Percentiles rank a stretch among this genome's conserved stretches.
Evolutionary conservation across 257 asterid species (phyloP).

Genomic region (Leptodermis oblonga): DNA sequence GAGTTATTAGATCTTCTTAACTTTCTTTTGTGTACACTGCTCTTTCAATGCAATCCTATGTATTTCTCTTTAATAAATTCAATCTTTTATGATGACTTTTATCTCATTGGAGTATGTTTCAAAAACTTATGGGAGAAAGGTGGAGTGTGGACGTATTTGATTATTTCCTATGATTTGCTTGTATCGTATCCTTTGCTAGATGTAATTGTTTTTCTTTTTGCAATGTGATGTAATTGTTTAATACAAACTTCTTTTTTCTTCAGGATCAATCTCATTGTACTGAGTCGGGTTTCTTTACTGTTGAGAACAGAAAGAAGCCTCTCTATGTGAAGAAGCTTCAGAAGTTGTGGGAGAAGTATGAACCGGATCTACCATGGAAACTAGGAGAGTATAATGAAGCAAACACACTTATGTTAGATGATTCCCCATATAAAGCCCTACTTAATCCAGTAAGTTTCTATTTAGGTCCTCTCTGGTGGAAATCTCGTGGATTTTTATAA

Average conservation of each 20-base stretch:
- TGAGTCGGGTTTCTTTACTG: slow-evolving; percentile 40
- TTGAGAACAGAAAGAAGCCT: slow-evolving; percentile 64
- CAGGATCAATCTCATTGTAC: slow-evolving; percentile 93
- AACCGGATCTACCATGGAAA: slow-evolving; percentile 76
- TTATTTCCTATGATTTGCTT: background rate
- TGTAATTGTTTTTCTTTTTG: no score
- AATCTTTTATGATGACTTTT: background rate
- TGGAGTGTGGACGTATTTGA: background rate
- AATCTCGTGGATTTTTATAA: slow-evolving; percentile 13
- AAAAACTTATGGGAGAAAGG: background rate
- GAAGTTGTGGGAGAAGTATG: slow-evolving; percentile 69
- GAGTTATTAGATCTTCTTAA: background rate
- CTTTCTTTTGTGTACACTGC: background rate
- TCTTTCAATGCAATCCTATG: background rate
- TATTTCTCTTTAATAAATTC: background rate
- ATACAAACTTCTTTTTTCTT: slow-evolving; percentile 11
- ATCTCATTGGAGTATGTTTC: background rate
- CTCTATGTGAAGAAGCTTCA: slow-evolving; percentile 68
- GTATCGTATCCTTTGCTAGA: background rate
- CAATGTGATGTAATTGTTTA: background rate
- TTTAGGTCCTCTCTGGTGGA: slow-evolving; percentile 11
- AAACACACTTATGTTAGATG: slow-evolving; percentile 80
- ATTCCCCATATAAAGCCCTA: slow-evolving; percentile 76
- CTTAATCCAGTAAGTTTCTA: slow-evolving; percentile 67
- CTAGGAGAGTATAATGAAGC: slow-evolving; percentile 66